phyloP scores from a whole-genome alignment of 257 asterid species.

The Rauvolfia tetraphylla region DNA sequence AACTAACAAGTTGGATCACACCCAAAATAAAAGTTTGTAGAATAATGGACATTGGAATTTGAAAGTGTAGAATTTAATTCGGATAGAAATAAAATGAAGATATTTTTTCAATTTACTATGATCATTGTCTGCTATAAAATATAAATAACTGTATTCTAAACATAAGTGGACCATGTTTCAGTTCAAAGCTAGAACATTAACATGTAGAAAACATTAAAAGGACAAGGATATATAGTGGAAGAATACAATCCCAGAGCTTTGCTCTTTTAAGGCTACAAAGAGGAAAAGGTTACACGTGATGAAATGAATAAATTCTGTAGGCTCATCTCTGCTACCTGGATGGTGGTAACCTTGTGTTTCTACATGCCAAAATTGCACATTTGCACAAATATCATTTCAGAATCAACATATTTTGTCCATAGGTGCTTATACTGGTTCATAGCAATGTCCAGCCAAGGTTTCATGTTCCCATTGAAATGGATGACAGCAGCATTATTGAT shows the following conservation, averaged over 20 bases:
- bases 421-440: constrained; percentile 87
- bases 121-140: not conserved
- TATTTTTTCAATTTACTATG: not conserved
- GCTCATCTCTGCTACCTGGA: constrained; percentile 24
- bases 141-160: constrained; percentile 1
- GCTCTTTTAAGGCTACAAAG: constrained; percentile 37
- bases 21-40: not conserved
- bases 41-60: not conserved
- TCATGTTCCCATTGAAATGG: constrained; percentile 96
- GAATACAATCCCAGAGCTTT: constrained; percentile 35
- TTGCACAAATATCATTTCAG: constrained; percentile 90
- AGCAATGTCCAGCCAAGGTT: constrained; percentile 98
- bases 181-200: constrained; percentile 24
- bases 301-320: constrained; percentile 22
- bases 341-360: constrained; percentile 26
- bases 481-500: constrained; percentile 87
- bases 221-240: constrained; percentile 19
- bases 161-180: not conserved
- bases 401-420: constrained; percentile 91
- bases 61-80: not conserved
- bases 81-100: not conserved
- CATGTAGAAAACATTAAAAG: constrained; percentile 15
- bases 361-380: constrained; percentile 98
- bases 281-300: constrained; percentile 18
- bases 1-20: not conserved